These are phyloP conservation scores for Paradendryphiella salina DNA, from an alignment of 2,329 filamentous ascomycete species.

Conservation along the genomic window DNA sequence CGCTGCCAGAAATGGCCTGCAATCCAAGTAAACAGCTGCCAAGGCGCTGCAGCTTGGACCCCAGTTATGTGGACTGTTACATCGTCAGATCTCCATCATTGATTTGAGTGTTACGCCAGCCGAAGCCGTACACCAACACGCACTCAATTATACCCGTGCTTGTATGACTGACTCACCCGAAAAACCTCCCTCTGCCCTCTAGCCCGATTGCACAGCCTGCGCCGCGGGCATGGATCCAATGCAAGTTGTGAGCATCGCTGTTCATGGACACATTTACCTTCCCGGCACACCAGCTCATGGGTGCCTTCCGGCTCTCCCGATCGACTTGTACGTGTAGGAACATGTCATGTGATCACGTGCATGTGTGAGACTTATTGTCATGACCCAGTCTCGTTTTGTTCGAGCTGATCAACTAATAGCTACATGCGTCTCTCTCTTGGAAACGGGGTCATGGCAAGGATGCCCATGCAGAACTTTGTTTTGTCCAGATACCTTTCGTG, in stretches of 20 bases:
- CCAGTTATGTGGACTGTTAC: neutral
- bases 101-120: neutral
- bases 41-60: neutral
- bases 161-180: conserved; percentile 16
- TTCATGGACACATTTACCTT: neutral
- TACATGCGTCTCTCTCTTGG: too few species aligned
- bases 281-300: neutral
- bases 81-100: conserved; percentile 7
- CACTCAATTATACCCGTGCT: conserved; percentile 4
- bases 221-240: neutral
- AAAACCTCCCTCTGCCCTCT: neutral
- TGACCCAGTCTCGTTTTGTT: neutral
- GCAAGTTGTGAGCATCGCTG: neutral
- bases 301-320: conserved; percentile 1
- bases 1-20: neutral
- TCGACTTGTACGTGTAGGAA: neutral
- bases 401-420: too few species aligned
- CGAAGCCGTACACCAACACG: conserved; percentile 4
- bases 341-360: neutral
- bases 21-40: neutral
- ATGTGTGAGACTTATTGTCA: neutral
- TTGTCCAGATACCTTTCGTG: too few species aligned
- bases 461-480: too few species aligned
- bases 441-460: too few species aligned
- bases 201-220: neutral